Evolutionary conservation across 306 rosid genomes (phyloP).

Genomic region (Argentina anserina): DNA sequence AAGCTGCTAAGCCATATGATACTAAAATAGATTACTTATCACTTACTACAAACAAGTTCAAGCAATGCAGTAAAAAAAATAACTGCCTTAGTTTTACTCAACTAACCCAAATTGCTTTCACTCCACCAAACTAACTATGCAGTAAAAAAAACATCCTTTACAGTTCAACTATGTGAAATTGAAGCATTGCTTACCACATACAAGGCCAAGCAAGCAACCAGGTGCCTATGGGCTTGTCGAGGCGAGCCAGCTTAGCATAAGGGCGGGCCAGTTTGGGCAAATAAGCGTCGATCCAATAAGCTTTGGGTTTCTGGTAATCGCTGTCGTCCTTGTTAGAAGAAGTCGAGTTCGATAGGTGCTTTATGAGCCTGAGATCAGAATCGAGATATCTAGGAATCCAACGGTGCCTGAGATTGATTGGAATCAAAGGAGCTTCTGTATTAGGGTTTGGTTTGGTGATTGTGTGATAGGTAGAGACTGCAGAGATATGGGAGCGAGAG

Average conservation of each 20-base stretch:
- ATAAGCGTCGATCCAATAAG: conserved; percentile 65
- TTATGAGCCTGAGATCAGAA: conserved; percentile 30
- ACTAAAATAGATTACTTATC: no score
- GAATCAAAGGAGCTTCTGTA: not conserved
- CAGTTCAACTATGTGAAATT: not conserved
- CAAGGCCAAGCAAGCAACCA: conserved; percentile 98
- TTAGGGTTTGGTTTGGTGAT: conserved; percentile 5
- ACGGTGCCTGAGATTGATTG: not conserved
- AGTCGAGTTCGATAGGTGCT: conserved; percentile 44
- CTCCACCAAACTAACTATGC: not conserved
- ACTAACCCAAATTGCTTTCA: not conserved
- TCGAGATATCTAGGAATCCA: conserved; percentile 1
- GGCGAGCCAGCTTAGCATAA: conserved; percentile 87
- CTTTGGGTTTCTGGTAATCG: conserved; percentile 13
- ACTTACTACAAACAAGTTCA: conserved; percentile 1
- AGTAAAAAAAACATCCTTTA: not conserved
- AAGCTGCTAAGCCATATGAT: no score
- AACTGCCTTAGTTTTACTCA: not conserved
- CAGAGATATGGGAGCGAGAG: conserved; percentile 18
- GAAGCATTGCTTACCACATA: conserved; percentile 19
- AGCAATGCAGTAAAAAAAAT: not conserved
- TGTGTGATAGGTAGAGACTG: conserved; percentile 24
- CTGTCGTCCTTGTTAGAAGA: conserved; percentile 35
- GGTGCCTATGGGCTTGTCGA: conserved; percentile 89
- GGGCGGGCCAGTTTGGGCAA: conserved; percentile 64